Conservation (phyloP, 2,329 filamentous ascomycete species). For the Aureobasidium leucospermi region DNA sequence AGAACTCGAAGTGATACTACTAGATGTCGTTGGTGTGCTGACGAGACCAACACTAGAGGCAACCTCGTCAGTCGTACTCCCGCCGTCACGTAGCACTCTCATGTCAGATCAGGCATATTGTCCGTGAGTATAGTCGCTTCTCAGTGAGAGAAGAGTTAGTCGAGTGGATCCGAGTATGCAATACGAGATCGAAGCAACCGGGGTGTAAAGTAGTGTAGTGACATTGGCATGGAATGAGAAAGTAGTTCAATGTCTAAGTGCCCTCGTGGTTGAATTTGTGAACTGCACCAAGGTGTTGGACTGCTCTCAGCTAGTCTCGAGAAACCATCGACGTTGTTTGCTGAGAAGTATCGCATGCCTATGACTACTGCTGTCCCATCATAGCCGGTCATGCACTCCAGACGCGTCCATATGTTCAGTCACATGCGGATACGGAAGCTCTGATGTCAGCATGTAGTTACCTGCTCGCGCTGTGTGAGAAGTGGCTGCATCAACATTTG, state of each 20-base stretch:
- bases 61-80: neutral
- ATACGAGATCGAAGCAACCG: neutral
- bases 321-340: no score
- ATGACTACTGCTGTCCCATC: neutral
- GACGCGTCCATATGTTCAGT: neutral
- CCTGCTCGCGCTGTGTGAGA: neutral
- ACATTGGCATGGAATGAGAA: no score
- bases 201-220: no score
- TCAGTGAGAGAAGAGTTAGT: neutral
- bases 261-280: neutral
- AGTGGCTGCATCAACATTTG: neutral
- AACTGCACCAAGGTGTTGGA: neutral
- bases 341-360: no score
- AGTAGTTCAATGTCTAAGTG: no score
- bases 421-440: neutral
- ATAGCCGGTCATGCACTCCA: neutral
- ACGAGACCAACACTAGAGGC: neutral
- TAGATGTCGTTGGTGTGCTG: neutral
- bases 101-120: neutral
- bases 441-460: constrained; percentile 4
- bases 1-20: neutral
- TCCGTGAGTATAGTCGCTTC: neutral
- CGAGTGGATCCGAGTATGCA: neutral
- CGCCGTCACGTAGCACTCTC: neutral
- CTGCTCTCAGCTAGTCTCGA: neutral